Percentiles rank a stretch among this genome's conserved stretches.
phyloP scores from a whole-genome alignment of 768 basidiomycete species.

The Fomitopsis pulvina region DNA sequence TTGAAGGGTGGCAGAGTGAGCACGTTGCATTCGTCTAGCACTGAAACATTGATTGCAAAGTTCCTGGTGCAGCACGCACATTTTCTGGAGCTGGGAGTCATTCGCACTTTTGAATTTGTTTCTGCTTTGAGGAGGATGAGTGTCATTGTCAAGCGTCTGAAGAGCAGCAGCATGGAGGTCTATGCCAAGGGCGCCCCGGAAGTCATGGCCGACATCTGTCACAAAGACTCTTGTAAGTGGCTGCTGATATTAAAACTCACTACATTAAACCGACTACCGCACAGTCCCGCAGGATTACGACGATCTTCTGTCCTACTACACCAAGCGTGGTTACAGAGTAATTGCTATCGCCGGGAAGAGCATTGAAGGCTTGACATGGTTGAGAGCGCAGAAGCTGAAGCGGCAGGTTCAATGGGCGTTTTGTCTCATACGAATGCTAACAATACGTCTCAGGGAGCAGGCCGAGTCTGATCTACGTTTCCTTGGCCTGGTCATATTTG shows the following conservation, averaged over 20 bases:
- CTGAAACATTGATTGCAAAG: conserved; percentile 4
- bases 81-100: conserved; percentile 95
- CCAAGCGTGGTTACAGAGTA: conserved; percentile 92
- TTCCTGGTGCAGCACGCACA: conserved; percentile 97
- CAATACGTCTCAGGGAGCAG: conserved; percentile 63
- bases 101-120: conserved; percentile 94
- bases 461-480: conserved; percentile 88
- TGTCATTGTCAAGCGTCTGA: conserved; percentile 92
- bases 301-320: conserved; percentile 94
- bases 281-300: conserved; percentile 95
- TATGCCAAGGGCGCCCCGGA: conserved; percentile 99
- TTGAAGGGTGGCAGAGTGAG: conserved; percentile 76
- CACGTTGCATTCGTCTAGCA: background rate
- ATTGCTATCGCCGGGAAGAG: conserved; percentile 98
- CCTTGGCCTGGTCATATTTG: conserved; percentile 94
- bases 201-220: conserved; percentile 94
- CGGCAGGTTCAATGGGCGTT: conserved; percentile 41
- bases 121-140: conserved; percentile 93
- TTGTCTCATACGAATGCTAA: background rate
- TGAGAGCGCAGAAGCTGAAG: conserved; percentile 95
- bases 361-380: conserved; percentile 89
- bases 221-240: conserved; percentile 78
- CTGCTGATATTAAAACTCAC: background rate
- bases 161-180: conserved; percentile 92
- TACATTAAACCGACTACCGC: conserved; percentile 10